phyloP scores from a whole-genome alignment of 129 eudicot genomes.

The Sambucus nigra region DNA sequence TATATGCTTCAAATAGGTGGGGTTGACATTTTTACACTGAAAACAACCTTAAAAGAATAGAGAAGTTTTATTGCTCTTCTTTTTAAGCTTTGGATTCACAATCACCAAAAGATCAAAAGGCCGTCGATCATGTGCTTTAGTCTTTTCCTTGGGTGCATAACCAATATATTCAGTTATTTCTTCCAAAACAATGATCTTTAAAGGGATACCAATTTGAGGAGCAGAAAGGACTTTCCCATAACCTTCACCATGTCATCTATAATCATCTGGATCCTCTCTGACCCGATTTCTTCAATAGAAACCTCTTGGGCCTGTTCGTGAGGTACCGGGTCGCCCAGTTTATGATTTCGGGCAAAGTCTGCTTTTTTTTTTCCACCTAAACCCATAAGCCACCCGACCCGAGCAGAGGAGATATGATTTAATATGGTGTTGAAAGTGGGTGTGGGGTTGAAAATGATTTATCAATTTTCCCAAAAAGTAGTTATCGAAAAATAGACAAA shows the following conservation, averaged over 20 bases:
- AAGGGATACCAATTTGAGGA: constrained; percentile 89
- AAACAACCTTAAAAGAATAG: constrained; percentile 87
- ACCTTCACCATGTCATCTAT: constrained; percentile 77
- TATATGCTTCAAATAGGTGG: too few species aligned
- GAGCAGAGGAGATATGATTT: constrained; percentile 18
- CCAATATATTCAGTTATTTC: constrained; percentile 77
- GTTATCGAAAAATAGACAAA: too few species aligned
- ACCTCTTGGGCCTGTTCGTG: constrained; percentile 84
- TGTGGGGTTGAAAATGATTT: too few species aligned
- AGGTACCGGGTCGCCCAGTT: constrained; percentile 96
- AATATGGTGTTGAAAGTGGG: constrained; percentile 7
- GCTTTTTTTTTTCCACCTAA: constrained; percentile 39
- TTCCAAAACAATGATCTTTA: constrained; percentile 87
- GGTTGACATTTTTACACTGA: too few species aligned
- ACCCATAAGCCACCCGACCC: constrained; percentile 88
- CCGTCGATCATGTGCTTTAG: constrained; percentile 53
- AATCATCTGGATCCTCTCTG: constrained; percentile 67
- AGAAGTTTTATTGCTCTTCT: constrained; percentile 69
- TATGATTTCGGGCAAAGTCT: constrained; percentile 52
- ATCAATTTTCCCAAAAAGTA: too few species aligned
- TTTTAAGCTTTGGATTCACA: constrained; percentile 65
- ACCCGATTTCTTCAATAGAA: constrained; percentile 60
- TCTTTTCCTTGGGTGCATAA: constrained; percentile 74
- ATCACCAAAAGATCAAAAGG: constrained; percentile 91
- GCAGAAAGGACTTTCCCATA: constrained; percentile 90